Percentiles rank a stretch among this genome's conserved stretches.
These are phyloP conservation scores for Acanthamoeba triangularis DNA, from an alignment of 208 protist species.

Conservation along the genomic window DNA sequence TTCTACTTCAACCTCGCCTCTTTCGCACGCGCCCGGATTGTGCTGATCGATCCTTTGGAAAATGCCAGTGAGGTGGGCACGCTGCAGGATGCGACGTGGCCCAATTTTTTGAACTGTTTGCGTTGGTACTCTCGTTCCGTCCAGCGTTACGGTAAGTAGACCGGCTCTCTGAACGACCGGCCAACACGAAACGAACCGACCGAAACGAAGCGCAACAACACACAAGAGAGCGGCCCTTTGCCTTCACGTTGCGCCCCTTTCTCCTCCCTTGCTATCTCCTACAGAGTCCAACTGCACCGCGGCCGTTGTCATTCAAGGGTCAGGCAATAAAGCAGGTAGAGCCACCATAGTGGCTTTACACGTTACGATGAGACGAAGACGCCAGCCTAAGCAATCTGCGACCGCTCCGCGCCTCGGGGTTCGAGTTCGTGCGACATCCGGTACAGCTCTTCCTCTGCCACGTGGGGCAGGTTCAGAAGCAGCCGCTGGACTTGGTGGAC, in stretches of 20 bases:
- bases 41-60: neutral
- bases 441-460: conserved; percentile 34
- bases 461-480: conserved; percentile 28
- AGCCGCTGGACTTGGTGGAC: conserved; percentile 38
- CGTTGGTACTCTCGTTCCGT: conserved; percentile 1
- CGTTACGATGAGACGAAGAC: neutral
- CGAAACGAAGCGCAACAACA: neutral
- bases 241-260: neutral
- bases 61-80: conserved; percentile 12
- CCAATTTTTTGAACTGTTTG: conserved; percentile 41
- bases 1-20: too few species aligned
- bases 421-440: conserved; percentile 17
- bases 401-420: neutral
- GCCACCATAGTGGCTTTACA: neutral
- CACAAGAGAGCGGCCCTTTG: too few species aligned
- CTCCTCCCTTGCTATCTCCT: neutral
- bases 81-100: conserved; percentile 17
- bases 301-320: too few species aligned
- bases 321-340: neutral
- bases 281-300: too few species aligned
- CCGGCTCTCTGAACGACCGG: too few species aligned
- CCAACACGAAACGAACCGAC: neutral
- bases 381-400: neutral
- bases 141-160: conserved; percentile 26
- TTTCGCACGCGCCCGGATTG: too few species aligned